Base-by-base conservation (phyloP, 1,284 basidiomycete genomes). In the Cryptococcus sp. region DNA sequence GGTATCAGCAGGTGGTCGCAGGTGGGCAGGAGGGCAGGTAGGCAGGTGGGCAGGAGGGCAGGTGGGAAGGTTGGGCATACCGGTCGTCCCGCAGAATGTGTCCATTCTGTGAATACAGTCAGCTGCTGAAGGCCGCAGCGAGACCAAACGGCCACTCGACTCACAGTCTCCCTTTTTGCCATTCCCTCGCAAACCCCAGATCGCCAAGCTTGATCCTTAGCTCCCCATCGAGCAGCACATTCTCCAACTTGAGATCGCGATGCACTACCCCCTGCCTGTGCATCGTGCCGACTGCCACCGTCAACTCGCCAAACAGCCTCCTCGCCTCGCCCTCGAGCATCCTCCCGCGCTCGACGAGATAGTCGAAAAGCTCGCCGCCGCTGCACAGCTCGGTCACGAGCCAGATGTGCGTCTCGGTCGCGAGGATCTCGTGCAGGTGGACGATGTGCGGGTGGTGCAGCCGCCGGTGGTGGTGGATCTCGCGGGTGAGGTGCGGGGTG, bases 381-480 rank as follows among this genome's bases (percentile, higher is more conserved):
- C 86, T 87, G 76, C 96, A 98, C 37, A 98, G 85, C 73, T 98
- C 96, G 15, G 92, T 91, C 53, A 98, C 89, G 64, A 98, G 91
- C 92, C 93, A 98, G 69, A 98, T 96, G 67, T 85, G 84, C 20
- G 84, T 84, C 76, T 98, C 96, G 0, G 96, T 98, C 13, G 94
- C 95, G 69, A 98, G 90, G 69, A 98, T 91, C 77, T 98, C 96
- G 80, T 89, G 97, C 71, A 98, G 87, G 73, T 97, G 92, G 35
- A 92, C 89, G 69, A 98, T 85, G 71, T 97, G 85, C 0, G 91
- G 91, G 70, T 98, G 95, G 72, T 97, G 95, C 8, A 98, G 83
- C 48, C 92, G 87, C 35, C 96, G 88, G 78, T 98, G 96, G 71
- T 98, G 95, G 71, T 98, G 95, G 57, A 98, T 95, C 79, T 98